phyloP scores from a whole-genome alignment of 2,329 filamentous ascomycete genomes.

The Stachybotrys chlorohalonatus region DNA sequence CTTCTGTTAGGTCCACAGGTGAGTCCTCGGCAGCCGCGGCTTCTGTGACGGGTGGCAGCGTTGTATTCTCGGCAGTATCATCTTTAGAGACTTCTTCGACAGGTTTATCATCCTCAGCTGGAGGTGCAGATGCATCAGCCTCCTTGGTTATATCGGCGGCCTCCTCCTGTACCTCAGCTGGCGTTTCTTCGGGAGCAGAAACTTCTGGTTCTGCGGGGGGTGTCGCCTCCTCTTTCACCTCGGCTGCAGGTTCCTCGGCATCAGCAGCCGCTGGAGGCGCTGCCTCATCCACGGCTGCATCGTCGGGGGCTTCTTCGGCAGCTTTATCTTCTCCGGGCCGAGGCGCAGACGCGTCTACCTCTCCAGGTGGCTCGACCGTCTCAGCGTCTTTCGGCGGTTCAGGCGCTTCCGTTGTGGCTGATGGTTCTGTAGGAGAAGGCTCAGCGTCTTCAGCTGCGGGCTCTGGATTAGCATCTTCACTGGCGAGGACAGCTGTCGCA shows the following conservation, averaged over 20 bases:
- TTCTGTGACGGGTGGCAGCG: neutral
- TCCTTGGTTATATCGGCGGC: too few relatives aligned
- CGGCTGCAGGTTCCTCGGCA: neutral
- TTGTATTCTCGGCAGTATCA: neutral
- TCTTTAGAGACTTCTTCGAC: neutral
- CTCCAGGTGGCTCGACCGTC: neutral
- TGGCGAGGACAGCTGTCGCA: neutral
- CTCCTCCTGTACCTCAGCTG: neutral
- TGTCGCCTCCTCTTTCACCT: neutral
- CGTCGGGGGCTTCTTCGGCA: neutral
- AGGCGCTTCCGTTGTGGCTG: neutral
- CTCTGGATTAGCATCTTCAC: neutral
- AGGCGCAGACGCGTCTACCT: neutral
- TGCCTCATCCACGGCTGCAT: neutral
- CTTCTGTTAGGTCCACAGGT: too few relatives aligned
- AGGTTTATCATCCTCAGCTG: neutral
- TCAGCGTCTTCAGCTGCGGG: neutral
- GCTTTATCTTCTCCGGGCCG: neutral
- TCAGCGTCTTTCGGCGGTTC: neutral
- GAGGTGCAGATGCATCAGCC: too few relatives aligned
- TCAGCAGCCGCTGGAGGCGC: slow-evolving; percentile 1
- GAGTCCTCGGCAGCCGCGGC: too few relatives aligned
- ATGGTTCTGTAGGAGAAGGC: neutral
- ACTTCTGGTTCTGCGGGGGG: neutral
- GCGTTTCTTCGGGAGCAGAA: neutral